A percentile compares a stretch with the other conserved stretches of the same genome.
These are phyloP conservation scores for Poa annua DNA, from an alignment of 176 grass and related monocot genomes.

Conservation along the genomic window DNA sequence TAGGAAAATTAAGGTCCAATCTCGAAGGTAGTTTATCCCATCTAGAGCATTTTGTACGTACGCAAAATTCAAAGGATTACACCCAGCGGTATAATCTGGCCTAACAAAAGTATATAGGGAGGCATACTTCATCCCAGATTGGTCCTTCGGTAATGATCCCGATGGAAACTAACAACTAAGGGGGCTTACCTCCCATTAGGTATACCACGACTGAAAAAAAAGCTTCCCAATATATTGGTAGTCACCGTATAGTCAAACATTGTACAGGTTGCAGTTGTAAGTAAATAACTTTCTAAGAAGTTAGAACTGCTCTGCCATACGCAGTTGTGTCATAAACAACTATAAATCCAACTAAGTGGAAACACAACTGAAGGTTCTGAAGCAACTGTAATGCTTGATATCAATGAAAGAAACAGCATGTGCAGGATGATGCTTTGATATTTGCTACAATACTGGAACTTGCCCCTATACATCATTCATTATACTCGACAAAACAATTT, in stretches of 20 bases:
- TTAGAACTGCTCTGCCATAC: background rate
- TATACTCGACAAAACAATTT: background rate
- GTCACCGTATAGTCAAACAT: background rate
- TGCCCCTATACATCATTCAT: background rate
- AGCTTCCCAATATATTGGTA: background rate
- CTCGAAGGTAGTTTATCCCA: background rate
- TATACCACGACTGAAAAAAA: background rate
- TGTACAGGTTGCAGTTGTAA: background rate
- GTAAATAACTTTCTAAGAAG: background rate
- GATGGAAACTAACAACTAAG: too few relatives aligned
- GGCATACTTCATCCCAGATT: too few relatives aligned
- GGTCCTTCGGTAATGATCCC: too few relatives aligned
- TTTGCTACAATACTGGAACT: background rate
- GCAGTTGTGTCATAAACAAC: background rate
- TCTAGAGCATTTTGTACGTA: background rate
- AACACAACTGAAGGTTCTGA: background rate
- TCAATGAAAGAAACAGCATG: background rate
- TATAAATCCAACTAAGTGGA: slow-evolving; percentile 13
- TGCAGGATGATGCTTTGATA: too few relatives aligned
- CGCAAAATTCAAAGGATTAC: background rate
- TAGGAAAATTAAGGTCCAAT: background rate
- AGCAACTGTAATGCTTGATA: slow-evolving; percentile 25
- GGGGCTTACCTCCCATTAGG: background rate
- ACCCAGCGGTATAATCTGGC: too few relatives aligned
- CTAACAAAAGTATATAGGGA: too few relatives aligned